Evolutionary conservation across 768 basidiomycete genomes (phyloP), one percentile per base, ranked within the genome.

Genomic region (Lentinula guzmanii): DNA sequence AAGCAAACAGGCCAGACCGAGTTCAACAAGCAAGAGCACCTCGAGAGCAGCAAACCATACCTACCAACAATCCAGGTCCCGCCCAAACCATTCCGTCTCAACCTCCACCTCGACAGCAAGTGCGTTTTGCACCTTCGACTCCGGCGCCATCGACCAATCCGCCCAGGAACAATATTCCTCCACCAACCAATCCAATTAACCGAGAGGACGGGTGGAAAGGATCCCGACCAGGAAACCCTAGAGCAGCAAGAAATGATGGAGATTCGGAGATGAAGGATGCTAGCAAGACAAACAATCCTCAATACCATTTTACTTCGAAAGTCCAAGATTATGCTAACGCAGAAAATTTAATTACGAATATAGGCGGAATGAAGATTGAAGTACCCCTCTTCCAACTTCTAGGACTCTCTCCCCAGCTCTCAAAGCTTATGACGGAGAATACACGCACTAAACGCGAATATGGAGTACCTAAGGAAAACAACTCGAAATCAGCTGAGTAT

Each of bases 121-220:
- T 55, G 5, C 9, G 18, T 6, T 46, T 46, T 21, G 45, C 45
- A 21, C 45, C 45, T 6, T 6, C 8, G 8, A 1, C 45, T 6
- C 8, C 45, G 6, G 6, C 2, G 24, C 24, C 2, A 24, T 5
- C 8, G 8, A 15, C 16, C 18, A 46, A 24, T 24, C 45, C 6
- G 4, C 18, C 45, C 6, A 46, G 45, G 45, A 46, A 10, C 8
- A 56, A 16, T n/a, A 18, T 62, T 43, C 21, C 55, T 1, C 54
- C 55, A 4, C 61, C 55, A 3, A 13, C 9, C 0, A 57, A 62
- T 51, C 61, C 61, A 10, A 62, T 62, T n/a, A 62, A 62, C 37
- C 5, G n/a, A 5, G 33, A 56, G 5, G 35, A 62, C 1, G 61
- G 61, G 39, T 62, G 61, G 61, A 62, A 62, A 31, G 55, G 24